phyloP scores from a whole-genome alignment of 768 basidiomycete genomes.

The Podaxis mareebaensis region DNA sequence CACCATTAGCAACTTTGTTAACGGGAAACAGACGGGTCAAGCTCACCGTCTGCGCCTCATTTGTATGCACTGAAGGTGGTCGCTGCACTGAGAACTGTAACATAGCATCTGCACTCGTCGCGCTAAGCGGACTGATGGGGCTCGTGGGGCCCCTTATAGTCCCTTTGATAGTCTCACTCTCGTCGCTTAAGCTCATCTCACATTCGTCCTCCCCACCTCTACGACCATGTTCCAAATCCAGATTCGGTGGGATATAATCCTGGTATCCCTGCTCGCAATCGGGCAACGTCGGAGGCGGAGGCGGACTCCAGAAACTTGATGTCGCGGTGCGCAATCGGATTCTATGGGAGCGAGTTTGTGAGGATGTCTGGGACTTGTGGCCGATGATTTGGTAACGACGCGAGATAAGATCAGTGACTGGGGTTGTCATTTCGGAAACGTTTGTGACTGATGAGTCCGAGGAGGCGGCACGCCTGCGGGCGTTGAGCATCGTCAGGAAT shows the following conservation, averaged over 20 bases:
- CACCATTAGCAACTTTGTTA: neutral
- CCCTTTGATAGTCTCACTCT: slow-evolving; percentile 12
- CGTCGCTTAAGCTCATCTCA: slow-evolving; percentile 14
- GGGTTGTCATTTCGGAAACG: neutral
- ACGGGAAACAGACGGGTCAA: neutral
- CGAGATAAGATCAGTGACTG: neutral
- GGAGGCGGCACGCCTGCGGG: slow-evolving; percentile 30
- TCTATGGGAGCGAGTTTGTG: slow-evolving; percentile 15
- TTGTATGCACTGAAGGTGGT: slow-evolving; percentile 1
- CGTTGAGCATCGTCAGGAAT: slow-evolving; percentile 46
- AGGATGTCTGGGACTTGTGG: slow-evolving; percentile 4
- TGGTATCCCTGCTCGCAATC: slow-evolving; percentile 6
- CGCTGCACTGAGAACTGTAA: neutral
- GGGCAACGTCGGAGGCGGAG: slow-evolving; percentile 5
- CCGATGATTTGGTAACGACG: slow-evolving; percentile 1
- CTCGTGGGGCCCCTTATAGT: neutral
- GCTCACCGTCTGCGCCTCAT: neutral
- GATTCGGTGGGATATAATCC: slow-evolving; percentile 2
- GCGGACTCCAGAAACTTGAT: slow-evolving; percentile 28
- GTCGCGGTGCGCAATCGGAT: slow-evolving; percentile 8
- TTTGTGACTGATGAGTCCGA: neutral
- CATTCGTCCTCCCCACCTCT: neutral
- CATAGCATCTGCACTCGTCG: neutral
- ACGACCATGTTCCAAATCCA: slow-evolving; percentile 2
- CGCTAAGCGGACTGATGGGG: neutral